phyloP scores from a whole-genome alignment of 495 filamentous ascomycete species.

The Hypoxylon cercidicola region DNA sequence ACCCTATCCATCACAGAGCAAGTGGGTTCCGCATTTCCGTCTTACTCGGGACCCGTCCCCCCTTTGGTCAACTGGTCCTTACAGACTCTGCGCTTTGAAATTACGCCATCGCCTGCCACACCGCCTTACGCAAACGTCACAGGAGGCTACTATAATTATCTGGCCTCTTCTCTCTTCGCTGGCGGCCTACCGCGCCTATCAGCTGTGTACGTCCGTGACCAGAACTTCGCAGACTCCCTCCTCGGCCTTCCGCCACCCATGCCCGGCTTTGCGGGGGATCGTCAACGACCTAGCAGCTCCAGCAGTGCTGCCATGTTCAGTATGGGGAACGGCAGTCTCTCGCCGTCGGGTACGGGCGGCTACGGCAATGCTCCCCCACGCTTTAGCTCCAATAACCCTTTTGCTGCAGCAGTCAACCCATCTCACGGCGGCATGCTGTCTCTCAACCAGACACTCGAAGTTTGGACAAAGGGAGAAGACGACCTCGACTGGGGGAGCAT shows the following conservation, averaged over 20 bases:
- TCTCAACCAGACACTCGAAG: conserved; percentile 73
- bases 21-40: conserved; percentile 72
- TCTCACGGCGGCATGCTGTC: conserved; percentile 43
- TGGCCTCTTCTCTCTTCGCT: conserved; percentile 82
- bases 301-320: conserved; percentile 43
- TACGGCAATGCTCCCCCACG: conserved; percentile 37
- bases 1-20: conserved; percentile 73
- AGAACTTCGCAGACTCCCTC: conserved; percentile 75
- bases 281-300: conserved; percentile 51
- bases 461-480: conserved; percentile 87
- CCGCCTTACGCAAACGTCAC: conserved; percentile 68
- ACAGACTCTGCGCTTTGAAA: conserved; percentile 80
- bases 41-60: conserved; percentile 61
- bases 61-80: conserved; percentile 74
- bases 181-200: conserved; percentile 76
- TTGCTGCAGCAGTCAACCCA: conserved; percentile 53
- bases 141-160: conserved; percentile 83
- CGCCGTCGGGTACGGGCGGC: conserved; percentile 33
- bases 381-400: conserved; percentile 65
- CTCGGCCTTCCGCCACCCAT: conserved; percentile 73
- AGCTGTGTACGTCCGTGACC: conserved; percentile 85
- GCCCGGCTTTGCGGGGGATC: conserved; percentile 58
- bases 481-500: conserved; percentile 87
- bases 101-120: conserved; percentile 67
- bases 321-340: conserved; percentile 34